Evolutionary conservation across 257 asterid genomes (phyloP).

Genomic region (Echium plantagineum): DNA sequence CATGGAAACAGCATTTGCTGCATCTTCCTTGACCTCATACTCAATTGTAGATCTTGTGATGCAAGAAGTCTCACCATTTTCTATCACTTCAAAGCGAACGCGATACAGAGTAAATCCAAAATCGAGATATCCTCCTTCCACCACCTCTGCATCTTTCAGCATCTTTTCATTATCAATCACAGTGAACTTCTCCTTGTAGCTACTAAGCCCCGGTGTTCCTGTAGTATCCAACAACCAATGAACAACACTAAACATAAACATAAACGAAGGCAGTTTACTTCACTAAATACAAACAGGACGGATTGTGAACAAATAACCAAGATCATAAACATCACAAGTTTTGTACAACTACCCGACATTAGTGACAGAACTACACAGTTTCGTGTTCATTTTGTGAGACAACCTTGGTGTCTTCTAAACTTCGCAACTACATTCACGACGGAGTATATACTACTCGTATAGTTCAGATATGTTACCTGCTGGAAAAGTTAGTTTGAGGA

Average conservation of each 20-base stretch:
- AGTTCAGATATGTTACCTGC: conserved; percentile 5
- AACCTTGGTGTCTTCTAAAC: too few species aligned
- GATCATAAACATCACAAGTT: too few species aligned
- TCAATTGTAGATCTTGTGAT: conserved; percentile 38
- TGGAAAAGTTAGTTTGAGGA: conserved; percentile 31
- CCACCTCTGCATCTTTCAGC: conserved; percentile 37
- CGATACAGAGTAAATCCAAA: conserved; percentile 35
- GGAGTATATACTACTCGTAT: too few species aligned
- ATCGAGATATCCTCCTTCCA: conserved; percentile 55
- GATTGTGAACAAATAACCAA: background rate
- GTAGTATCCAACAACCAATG: background rate
- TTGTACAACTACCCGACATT: too few species aligned
- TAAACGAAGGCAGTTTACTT: too few species aligned
- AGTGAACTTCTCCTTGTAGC: conserved; percentile 44
- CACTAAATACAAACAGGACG: background rate
- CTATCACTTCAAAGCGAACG: conserved; percentile 34
- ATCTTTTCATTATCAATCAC: conserved; percentile 46
- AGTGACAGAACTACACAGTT: too few species aligned
- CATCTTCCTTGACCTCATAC: conserved; percentile 41
- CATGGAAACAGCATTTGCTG: conserved; percentile 29
- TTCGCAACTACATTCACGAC: too few species aligned
- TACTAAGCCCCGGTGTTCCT: conserved; percentile 22
- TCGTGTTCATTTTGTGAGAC: too few species aligned
- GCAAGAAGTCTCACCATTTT: conserved; percentile 34
- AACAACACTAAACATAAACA: background rate